Base-by-base conservation (phyloP, 2,329 filamentous ascomycete species). In the Didymella arachidicola region DNA sequence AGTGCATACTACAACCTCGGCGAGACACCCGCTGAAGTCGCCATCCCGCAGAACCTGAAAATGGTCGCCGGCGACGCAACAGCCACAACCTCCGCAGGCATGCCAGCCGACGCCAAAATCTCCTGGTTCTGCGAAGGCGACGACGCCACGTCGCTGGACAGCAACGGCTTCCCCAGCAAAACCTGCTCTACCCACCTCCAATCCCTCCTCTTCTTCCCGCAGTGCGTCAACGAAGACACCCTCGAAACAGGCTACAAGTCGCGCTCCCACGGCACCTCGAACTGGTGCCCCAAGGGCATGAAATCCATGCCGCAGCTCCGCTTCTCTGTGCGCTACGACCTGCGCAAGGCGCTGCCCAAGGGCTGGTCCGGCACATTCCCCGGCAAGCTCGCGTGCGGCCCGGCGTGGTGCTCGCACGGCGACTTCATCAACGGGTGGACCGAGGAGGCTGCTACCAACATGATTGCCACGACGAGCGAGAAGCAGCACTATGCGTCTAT, bases 391-490 rank as follows among this genome's bases (percentile, higher is more conserved):
- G 73, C 80, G 0, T 80, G 76, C 55, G 72, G 72, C 6, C 45
- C 67, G n/a, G 75, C 77, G 0, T 81, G 72, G 64, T 79, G 78
- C 73, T 73, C 70, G 3, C 80, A 82, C 62, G 80, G 80, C 3
- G 81, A 82, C 62, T 82, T 82, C 50, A 80, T 83, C 67, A 82
- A 82, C 38, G 81, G 72, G 1, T 83, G 81, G 81, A 70, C 77
- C 2, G 65, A 67, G 14, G 79, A 81, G 53, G 76, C 73, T 0
- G 79, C 78, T 0, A 42, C 67, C 54, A 79, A 79, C 54, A 80
- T 82, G 79, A 61, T 82, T 12, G 70, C 65, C 29, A 72, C 78
- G 0, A 78, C 73, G 0, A 63, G 54, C 30, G 64, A 68, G 49
- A 79, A 79, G 66, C 62, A 62, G 56, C 59, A 77, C n/a, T 81